Percentiles rank a stretch among this genome's conserved stretches.
phyloP scores from a whole-genome alignment of 176 grass and related monocot genomes.

The Areca catechu region DNA sequence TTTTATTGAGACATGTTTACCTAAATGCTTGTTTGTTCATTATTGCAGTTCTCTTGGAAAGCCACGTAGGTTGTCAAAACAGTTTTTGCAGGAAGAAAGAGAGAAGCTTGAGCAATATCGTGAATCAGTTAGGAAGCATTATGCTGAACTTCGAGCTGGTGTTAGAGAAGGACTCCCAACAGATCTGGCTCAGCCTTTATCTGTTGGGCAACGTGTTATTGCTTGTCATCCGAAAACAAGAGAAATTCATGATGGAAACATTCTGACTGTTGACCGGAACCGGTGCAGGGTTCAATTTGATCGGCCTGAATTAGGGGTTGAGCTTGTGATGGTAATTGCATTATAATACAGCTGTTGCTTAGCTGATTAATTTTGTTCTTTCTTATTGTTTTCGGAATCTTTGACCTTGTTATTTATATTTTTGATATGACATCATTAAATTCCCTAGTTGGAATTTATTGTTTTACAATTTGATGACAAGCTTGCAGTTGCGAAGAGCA shows the following conservation, averaged over 20 bases:
- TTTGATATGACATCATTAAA: no score
- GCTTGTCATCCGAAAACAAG: slow-evolving; percentile 92
- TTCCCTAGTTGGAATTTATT: no score
- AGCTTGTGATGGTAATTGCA: slow-evolving; percentile 68
- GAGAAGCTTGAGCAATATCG: slow-evolving; percentile 77
- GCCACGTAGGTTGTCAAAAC: slow-evolving; percentile 75
- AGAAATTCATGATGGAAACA: slow-evolving; percentile 89
- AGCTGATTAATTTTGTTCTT: background rate
- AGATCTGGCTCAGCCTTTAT: slow-evolving; percentile 79
- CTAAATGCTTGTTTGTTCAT: slow-evolving; percentile 12
- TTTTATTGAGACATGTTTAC: no score
- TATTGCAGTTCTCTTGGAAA: slow-evolving; percentile 93
- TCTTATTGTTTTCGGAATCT: background rate
- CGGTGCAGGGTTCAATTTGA: slow-evolving; percentile 89
- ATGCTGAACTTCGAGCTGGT: slow-evolving; percentile 69
- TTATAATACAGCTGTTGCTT: no score
- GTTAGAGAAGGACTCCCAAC: slow-evolving; percentile 77
- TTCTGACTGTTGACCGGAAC: slow-evolving; percentile 61
- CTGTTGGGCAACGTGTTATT: slow-evolving; percentile 78
- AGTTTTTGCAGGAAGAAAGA: slow-evolving; percentile 88
- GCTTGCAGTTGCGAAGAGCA: no score
- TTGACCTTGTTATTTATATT: no score
- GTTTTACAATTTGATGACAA: no score
- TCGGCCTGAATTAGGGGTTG: slow-evolving; percentile 63
- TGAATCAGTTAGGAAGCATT: slow-evolving; percentile 84